A percentile compares a stretch with the other conserved stretches of the same genome.
Evolutionary conservation across 768 basidiomycete genomes (phyloP).

Genomic region (Psilocybe tampanensis): DNA sequence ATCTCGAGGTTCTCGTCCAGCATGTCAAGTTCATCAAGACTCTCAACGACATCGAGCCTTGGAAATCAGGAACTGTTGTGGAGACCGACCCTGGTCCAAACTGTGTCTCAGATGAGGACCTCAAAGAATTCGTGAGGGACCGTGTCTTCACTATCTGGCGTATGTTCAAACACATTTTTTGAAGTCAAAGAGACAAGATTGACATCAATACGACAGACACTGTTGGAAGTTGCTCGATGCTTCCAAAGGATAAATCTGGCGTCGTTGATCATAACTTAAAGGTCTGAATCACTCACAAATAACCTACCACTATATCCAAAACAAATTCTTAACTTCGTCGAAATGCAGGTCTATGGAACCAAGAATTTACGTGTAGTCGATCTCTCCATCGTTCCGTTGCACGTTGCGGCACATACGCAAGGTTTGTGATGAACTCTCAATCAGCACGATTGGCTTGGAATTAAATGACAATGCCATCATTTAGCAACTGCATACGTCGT

Average conservation of each 20-base stretch:
- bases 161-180: background rate
- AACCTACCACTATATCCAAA: no score
- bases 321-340: background rate
- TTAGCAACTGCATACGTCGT: conserved; percentile 8
- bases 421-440: conserved; percentile 20
- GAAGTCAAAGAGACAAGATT: background rate
- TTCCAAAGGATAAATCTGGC: conserved; percentile 50
- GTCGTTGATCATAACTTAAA: conserved; percentile 53
- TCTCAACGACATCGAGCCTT: conserved; percentile 28
- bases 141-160: conserved; percentile 21
- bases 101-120: conserved; percentile 33
- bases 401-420: conserved; percentile 49
- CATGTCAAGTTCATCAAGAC: conserved; percentile 32
- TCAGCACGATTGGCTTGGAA: background rate
- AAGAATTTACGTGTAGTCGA: conserved; percentile 58
- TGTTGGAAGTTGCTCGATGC: conserved; percentile 52
- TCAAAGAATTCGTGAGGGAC: conserved; percentile 30
- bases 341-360: conserved; percentile 65
- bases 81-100: conserved; percentile 37
- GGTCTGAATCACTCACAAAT: conserved; percentile 21
- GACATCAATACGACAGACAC: conserved; percentile 36
- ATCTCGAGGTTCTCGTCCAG: conserved; percentile 35
- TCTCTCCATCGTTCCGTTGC: conserved; percentile 55
- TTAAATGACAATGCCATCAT: background rate
- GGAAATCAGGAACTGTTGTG: conserved; percentile 18